These are phyloP conservation scores for Trichoderma aggressivum DNA, from an alignment of 2,329 filamentous ascomycete species.

Conservation along the genomic window DNA sequence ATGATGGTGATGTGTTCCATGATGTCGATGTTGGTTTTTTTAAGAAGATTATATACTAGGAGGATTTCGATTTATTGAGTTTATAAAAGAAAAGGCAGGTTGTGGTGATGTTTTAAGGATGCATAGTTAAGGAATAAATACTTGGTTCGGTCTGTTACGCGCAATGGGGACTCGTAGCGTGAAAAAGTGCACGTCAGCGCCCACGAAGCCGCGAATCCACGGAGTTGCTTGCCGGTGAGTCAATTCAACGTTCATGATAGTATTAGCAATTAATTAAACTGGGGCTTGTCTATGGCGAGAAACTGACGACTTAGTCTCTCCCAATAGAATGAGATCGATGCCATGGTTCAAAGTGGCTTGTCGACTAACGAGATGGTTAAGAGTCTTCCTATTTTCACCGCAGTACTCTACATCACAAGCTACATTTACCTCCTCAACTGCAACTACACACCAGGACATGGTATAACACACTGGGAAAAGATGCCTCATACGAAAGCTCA, in stretches of 20 bases:
- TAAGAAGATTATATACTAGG: not conserved
- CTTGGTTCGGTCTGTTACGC: not conserved
- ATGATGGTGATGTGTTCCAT: slow-evolving; percentile 2
- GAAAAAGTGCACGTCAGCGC: not conserved
- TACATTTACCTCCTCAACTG: not conserved
- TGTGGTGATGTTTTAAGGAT: not conserved
- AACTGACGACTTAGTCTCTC: not conserved
- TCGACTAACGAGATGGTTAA: too few relatives aligned
- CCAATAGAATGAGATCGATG: too few relatives aligned
- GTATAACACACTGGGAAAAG: too few relatives aligned
- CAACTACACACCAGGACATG: not conserved
- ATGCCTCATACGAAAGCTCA: too few relatives aligned
- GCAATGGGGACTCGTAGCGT: not conserved
- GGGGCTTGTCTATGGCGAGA: not conserved
- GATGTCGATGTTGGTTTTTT: not conserved
- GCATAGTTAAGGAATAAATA: not conserved
- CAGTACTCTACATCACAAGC: not conserved
- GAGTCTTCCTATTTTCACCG: not conserved
- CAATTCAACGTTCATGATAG: not conserved
- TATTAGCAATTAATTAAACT: not conserved
- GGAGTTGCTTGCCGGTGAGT: not conserved
- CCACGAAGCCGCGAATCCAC: not conserved
- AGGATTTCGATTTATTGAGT: not conserved
- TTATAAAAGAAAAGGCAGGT: not conserved
- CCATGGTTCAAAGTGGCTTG: too few relatives aligned